Evolutionary conservation across 768 basidiomycete species (phyloP), one percentile per base, ranked within the genome.

Genomic region (Amanita molliuscula): DNA sequence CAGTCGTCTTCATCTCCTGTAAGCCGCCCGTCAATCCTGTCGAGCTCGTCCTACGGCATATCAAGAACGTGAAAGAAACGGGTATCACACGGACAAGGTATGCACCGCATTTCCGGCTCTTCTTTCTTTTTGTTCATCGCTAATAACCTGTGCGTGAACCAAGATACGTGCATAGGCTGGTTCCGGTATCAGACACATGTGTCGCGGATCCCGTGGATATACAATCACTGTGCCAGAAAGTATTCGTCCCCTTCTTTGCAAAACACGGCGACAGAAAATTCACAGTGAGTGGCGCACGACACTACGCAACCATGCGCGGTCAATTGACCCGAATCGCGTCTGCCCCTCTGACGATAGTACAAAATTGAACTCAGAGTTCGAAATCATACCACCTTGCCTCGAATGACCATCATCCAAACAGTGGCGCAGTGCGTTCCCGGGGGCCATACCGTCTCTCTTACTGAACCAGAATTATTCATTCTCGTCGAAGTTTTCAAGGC

Each of bases 401-500:
- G 84, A 13, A 69, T 73, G 44, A 65, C 59, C 7, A 62, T 91
- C 23, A 82, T 90, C 25, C 74, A 86, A 51, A 76, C 75, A 44
- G 69, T 91, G 34, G 88, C 83, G 0, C 71, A 75, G 55, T 84
- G 81, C 58, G 77, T 90, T 10, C 88, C 88, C 0, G 69, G 70
- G 47, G 75, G 73, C 10, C 84, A 84, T 57, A 73, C 64, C 2
- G 89, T 91, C 11, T 75, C 86, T 49, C 67, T 91, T 18, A 72
- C 77, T 26, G 65, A 81, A 54, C 83, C 88, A 0, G 75, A 84
- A 37, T 65, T 87, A 2, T 88, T 87, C 53, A 75, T 91, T 41
- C 73, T 91, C 6, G 79, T 89, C 5, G 87, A 91, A 58, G 73
- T 91, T 4, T 90, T 89, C 72, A 91, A 90, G 76, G 88, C 84